A percentile compares a stretch with the other conserved stretches of the same genome.
Conservation (phyloP, 495 filamentous ascomycete species). For the Trichoderma parareesei region DNA sequence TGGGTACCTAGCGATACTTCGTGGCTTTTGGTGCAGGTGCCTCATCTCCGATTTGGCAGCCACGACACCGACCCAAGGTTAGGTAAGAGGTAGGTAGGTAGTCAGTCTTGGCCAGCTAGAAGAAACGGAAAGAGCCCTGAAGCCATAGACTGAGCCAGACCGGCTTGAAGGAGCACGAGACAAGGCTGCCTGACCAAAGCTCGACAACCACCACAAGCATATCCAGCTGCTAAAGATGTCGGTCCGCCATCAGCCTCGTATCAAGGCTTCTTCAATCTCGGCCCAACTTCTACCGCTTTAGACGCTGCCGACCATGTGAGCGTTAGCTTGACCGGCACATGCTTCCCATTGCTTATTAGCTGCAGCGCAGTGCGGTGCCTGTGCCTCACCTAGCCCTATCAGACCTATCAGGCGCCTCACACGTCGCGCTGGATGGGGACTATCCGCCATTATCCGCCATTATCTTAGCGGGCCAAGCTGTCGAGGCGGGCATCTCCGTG, state of each 20-base stretch:
- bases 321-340: background rate
- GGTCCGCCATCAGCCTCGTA: background rate
- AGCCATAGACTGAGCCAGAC: background rate
- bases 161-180: background rate
- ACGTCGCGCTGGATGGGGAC: background rate
- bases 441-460: background rate
- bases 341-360: background rate
- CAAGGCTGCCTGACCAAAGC: background rate
- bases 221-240: background rate
- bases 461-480: background rate
- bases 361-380: background rate
- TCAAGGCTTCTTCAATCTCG: background rate
- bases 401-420: slow-evolving; percentile 7
- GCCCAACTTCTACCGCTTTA: background rate
- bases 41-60: background rate
- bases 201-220: background rate
- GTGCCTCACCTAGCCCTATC: slow-evolving; percentile 3
- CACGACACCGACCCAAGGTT: background rate
- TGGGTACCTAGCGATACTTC: background rate
- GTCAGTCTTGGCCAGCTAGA: background rate
- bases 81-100: too few species aligned
- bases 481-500: slow-evolving; percentile 3
- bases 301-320: background rate
- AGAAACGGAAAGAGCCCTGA: background rate
- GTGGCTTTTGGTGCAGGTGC: background rate